These are phyloP conservation scores for Harrya chromipes DNA, from an alignment of 768 basidiomycete species.

Conservation along the genomic window DNA sequence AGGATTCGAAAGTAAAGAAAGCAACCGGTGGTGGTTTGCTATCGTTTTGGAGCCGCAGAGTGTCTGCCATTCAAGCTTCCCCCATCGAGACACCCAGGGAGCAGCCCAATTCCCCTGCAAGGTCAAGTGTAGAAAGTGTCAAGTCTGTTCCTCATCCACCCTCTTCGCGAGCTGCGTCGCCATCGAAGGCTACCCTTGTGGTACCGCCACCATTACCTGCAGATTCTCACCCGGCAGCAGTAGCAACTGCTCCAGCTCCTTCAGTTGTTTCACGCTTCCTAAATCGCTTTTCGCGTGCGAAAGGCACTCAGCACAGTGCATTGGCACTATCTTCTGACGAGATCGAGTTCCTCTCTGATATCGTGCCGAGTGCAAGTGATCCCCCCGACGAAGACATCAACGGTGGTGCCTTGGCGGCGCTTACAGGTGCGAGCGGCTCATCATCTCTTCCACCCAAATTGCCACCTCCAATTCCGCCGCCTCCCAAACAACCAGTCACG, in stretches of 20 bases:
- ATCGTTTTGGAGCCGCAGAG: conserved; percentile 65
- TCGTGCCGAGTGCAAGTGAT: conserved; percentile 53
- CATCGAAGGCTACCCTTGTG: conserved; percentile 9
- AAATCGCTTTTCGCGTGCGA: conserved; percentile 63
- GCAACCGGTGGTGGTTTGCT: conserved; percentile 50
- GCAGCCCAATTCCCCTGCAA: conserved; percentile 22
- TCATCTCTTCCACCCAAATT: conserved; percentile 41
- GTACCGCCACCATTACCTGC: conserved; percentile 12
- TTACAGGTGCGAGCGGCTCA: conserved; percentile 43
- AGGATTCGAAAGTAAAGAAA: conserved; percentile 47
- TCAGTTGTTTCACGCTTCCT: conserved; percentile 86
- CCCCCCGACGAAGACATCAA: conserved; percentile 35
- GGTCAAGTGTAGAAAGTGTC: conserved; percentile 31
- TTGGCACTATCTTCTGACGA: conserved; percentile 77
- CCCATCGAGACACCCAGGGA: conserved; percentile 21
- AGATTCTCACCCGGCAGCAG: conserved; percentile 2
- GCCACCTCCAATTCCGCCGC: conserved; percentile 46
- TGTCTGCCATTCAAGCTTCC: conserved; percentile 21
- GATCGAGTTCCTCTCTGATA: conserved; percentile 74
- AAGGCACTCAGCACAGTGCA: conserved; percentile 43
- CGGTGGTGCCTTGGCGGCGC: conserved; percentile 32
- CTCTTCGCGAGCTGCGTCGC: conserved; percentile 14
- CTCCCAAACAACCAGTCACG: conserved; percentile 25
- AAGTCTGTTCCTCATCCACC: conserved; percentile 11
- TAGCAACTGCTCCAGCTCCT: conserved; percentile 31